Evolutionary conservation across 2,329 filamentous ascomycete genomes (phyloP).

Genomic region (Exutisphaerella laricina): DNA sequence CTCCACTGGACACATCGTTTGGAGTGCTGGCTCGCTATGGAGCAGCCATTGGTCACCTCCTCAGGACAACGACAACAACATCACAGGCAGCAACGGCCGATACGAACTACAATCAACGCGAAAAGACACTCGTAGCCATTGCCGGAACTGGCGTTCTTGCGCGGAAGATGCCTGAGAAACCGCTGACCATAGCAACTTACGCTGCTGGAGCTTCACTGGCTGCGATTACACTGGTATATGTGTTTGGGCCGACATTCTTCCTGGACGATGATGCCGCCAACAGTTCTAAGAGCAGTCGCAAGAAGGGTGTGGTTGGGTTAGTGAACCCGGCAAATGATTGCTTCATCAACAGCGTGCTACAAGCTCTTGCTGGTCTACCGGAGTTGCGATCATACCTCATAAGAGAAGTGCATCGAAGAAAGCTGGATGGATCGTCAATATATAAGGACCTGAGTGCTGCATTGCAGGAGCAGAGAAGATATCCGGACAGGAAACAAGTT

Average conservation of each 20-base stretch:
- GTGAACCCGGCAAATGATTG: conserved; percentile 81
- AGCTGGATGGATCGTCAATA: conserved; percentile 69
- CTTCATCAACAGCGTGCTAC: conserved; percentile 87
- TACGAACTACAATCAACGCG: conserved; percentile 16
- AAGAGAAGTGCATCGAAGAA: conserved; percentile 77
- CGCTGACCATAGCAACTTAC: conserved; percentile 79
- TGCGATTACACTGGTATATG: conserved; percentile 90
- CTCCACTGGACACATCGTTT: conserved; percentile 11
- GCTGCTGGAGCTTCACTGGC: conserved; percentile 93
- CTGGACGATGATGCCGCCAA: conserved; percentile 71
- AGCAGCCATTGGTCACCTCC: conserved; percentile 11
- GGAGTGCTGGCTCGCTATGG: conserved; percentile 19
- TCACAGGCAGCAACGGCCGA: conserved; percentile 2
- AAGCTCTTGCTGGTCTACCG: conserved; percentile 83
- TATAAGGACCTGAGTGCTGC: conserved; percentile 57
- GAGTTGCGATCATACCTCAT: conserved; percentile 90
- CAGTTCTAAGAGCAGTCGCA: conserved; percentile 56
- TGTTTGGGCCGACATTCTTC: conserved; percentile 95
- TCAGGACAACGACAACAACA: conserved; percentile 4
- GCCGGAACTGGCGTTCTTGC: conserved; percentile 24
- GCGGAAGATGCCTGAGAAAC: conserved; percentile 68
- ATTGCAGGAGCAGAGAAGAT: conserved; percentile 55
- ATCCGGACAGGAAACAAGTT: conserved; percentile 33
- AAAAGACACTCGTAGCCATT: conserved; percentile 28
- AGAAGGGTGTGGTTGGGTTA: conserved; percentile 83